phyloP scores from a whole-genome alignment of 139 green algal species.

The Dunaliella sp. region DNA sequence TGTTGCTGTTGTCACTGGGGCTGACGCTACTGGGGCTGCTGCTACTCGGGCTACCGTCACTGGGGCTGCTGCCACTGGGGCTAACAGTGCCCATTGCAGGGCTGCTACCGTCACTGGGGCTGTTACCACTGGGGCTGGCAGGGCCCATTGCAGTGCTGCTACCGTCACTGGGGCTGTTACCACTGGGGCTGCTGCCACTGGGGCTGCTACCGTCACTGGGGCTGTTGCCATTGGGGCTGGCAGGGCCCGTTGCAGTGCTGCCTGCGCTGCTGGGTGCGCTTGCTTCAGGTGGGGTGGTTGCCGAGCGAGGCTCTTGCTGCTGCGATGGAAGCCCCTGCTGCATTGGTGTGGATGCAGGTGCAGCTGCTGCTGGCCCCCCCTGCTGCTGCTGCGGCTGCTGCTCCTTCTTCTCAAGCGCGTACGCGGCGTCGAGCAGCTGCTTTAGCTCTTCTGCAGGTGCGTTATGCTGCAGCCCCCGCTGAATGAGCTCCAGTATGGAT shows the following conservation, averaged over 20 bases:
- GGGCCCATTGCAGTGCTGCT: no score
- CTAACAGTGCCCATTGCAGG: no score
- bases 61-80: not conserved
- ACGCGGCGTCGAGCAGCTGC: slow-evolving; percentile 9
- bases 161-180: not conserved
- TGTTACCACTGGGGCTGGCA: not conserved
- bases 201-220: not conserved
- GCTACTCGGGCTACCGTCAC: not conserved
- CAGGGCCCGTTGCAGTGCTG: no score
- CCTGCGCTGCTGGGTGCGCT: not conserved
- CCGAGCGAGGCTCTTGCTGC: no score
- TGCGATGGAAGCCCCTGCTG: no score
- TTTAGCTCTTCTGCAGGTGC: slow-evolving; percentile 13
- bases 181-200: no score
- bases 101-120: not conserved
- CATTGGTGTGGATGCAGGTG: no score
- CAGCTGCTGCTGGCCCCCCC: no score
- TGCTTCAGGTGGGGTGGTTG: no score
- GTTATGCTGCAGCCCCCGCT: not conserved
- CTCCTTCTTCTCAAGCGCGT: not conserved
- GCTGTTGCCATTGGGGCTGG: not conserved
- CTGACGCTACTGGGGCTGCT: not conserved
- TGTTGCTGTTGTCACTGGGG: not conserved
- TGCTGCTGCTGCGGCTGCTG: not conserved
- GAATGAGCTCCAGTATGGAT: slow-evolving; percentile 3